These are phyloP conservation scores for Nissolia schottii DNA, from an alignment of 306 rosid species.

Conservation along the genomic window DNA sequence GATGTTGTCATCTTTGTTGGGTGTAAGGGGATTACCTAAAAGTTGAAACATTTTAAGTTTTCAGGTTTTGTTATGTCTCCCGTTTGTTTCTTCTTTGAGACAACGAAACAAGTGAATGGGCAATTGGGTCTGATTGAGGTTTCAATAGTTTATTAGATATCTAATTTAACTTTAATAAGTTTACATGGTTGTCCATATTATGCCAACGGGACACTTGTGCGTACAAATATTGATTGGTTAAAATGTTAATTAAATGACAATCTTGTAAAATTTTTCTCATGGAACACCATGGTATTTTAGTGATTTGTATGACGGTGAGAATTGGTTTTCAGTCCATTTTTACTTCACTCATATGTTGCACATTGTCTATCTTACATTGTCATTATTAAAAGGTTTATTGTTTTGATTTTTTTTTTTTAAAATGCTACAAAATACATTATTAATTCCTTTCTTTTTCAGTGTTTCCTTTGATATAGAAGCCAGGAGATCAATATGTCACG, in stretches of 20 bases:
- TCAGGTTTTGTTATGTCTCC: background rate
- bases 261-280: background rate
- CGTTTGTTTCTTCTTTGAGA: background rate
- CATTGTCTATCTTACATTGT: background rate
- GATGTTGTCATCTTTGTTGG: background rate
- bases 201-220: background rate
- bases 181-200: background rate
- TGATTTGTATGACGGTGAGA: background rate
- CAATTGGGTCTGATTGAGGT: background rate
- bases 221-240: background rate
- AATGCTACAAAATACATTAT: background rate
- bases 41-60: background rate
- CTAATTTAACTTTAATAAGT: background rate
- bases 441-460: constrained; percentile 7
- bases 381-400: background rate
- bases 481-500: constrained; percentile 40
- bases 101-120: background rate
- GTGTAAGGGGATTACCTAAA: background rate
- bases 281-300: background rate
- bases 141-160: background rate
- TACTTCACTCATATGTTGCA: background rate
- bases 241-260: background rate
- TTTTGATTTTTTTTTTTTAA: background rate
- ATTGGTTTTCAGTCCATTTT: background rate
- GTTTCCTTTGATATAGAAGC: background rate